Evolutionary conservation across 2,329 filamentous ascomycete genomes (phyloP).

Genomic region (Calonectria leucothoes): DNA sequence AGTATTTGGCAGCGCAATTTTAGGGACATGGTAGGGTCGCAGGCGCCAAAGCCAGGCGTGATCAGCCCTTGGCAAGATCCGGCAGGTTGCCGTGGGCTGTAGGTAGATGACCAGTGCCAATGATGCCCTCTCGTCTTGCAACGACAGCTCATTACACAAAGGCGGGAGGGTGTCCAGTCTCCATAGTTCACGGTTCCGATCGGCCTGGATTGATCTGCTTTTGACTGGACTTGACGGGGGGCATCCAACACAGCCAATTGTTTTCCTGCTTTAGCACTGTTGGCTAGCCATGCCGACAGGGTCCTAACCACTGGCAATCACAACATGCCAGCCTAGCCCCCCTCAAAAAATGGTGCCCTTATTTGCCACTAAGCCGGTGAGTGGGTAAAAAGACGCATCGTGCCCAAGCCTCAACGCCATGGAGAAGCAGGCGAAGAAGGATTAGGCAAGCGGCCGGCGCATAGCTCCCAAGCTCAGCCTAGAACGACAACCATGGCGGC

Average conservation of each 20-base stretch:
- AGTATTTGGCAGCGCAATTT: no score
- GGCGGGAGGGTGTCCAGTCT: neutral
- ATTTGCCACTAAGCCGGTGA: neutral
- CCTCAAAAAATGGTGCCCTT: neutral
- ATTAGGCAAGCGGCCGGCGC: conserved; percentile 5
- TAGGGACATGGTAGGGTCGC: neutral
- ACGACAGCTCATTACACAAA: conserved; percentile 13
- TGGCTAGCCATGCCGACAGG: neutral
- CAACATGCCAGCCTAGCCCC: neutral
- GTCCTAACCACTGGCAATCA: neutral
- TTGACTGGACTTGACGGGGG: neutral
- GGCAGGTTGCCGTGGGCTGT: neutral
- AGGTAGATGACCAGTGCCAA: neutral
- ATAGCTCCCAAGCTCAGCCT: neutral
- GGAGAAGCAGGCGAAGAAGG: neutral
- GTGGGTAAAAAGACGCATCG: neutral
- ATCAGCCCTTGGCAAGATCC: neutral
- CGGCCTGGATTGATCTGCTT: conserved; percentile 9
- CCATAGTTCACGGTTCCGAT: conserved; percentile 9
- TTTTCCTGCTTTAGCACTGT: neutral
- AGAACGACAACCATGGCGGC: neutral
- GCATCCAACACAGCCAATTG: neutral
- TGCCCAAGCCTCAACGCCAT: neutral
- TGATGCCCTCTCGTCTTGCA: neutral
- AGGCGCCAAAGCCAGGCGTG: neutral